A percentile compares a stretch with the other conserved stretches of the same genome.
Conservation (phyloP, 805 yeast genomes). For the Metschnikowia arizonensis region DNA sequence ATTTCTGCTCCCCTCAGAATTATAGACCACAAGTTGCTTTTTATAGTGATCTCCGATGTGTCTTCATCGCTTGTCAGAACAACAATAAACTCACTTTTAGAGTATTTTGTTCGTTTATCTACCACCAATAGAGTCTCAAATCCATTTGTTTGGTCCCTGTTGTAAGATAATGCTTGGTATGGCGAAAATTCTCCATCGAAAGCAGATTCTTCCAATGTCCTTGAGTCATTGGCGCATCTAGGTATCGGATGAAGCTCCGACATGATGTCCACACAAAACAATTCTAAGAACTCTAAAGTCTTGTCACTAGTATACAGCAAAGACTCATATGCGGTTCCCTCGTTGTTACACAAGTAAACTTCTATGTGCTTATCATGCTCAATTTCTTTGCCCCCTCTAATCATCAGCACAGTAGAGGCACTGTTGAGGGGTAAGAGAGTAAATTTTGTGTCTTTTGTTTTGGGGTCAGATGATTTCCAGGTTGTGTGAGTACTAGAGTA, state of each 20-base stretch:
- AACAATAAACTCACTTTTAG: conserved; percentile 26
- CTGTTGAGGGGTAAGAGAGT: conserved; percentile 11
- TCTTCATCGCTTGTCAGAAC: conserved; percentile 32
- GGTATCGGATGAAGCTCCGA: conserved; percentile 39
- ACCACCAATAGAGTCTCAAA: conserved; percentile 49
- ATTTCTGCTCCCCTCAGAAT: conserved; percentile 37
- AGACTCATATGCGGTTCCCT: conserved; percentile 7
- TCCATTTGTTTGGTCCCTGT: conserved; percentile 32
- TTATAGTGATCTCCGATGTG: conserved; percentile 23
- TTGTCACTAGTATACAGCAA: conserved; percentile 37
- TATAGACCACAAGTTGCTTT: conserved; percentile 32
- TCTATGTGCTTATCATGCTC: neutral
- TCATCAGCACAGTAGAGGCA: conserved; percentile 14
- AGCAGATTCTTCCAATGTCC: conserved; percentile 49
- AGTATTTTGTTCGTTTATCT: conserved; percentile 27
- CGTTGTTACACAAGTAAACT: conserved; percentile 15
- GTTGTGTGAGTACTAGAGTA: conserved; percentile 8
- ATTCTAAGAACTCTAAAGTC: conserved; percentile 32
- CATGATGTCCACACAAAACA: conserved; percentile 12
- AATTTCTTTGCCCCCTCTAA: conserved; percentile 5
- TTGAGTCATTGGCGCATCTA: conserved; percentile 37
- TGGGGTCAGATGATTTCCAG: conserved; percentile 9
- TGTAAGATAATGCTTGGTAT: conserved; percentile 45
- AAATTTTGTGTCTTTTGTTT: neutral
- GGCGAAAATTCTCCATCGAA: conserved; percentile 47